Percentiles rank a stretch among this genome's conserved stretches.
phyloP scores from a whole-genome alignment of 345 rosid species.

The Eucalyptus pauciflora region DNA sequence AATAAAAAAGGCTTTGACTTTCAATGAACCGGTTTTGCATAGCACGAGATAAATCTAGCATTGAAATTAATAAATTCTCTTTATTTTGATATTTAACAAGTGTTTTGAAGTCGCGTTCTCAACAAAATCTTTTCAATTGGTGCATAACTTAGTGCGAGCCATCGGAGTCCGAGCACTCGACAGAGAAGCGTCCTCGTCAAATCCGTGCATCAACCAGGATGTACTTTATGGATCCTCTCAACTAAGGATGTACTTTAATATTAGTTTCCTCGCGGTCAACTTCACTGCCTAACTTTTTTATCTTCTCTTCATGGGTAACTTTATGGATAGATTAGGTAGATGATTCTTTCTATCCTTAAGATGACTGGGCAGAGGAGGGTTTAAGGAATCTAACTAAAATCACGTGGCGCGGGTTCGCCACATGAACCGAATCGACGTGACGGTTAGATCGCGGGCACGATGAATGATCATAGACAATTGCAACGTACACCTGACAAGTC shows the following conservation, averaged over 20 bases:
- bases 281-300: neutral
- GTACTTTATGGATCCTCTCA: neutral
- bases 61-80: neutral
- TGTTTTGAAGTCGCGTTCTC: neutral
- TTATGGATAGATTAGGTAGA: neutral
- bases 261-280: neutral
- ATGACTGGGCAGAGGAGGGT: neutral
- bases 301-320: neutral
- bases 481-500: neutral
- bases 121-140: neutral
- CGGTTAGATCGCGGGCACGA: neutral
- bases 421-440: neutral
- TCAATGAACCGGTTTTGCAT: neutral
- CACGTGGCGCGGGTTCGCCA: neutral
- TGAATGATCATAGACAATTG: neutral
- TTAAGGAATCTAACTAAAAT: neutral
- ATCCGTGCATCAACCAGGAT: neutral
- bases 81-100: no score
- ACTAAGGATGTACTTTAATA: neutral
- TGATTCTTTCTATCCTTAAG: neutral
- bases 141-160: no score
- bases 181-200: neutral
- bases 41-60: neutral
- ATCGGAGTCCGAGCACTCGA: fast-evolving
- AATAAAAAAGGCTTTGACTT: no score